Percentiles rank a stretch among this genome's conserved stretches.
Conservation (phyloP, 805 yeast genomes). For the Sugiyamaella marilandica region DNA sequence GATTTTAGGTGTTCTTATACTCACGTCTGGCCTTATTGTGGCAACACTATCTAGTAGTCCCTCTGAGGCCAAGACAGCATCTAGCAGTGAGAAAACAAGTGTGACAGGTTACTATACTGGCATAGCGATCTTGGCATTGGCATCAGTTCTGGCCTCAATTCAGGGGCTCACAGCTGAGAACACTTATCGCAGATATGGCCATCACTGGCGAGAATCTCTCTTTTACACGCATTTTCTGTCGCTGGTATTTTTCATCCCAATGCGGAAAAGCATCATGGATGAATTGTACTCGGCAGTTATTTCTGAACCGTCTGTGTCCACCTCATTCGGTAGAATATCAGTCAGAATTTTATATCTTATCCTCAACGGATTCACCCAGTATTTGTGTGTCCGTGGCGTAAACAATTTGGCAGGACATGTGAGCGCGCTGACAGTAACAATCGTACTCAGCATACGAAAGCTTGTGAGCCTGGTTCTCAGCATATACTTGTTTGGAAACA, state of each 20-base stretch:
- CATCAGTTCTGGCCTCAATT: constrained; percentile 51
- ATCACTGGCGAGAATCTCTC: constrained; percentile 59
- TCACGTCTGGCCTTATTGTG: constrained; percentile 53
- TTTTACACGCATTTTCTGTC: constrained; percentile 57
- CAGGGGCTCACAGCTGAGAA: constrained; percentile 55
- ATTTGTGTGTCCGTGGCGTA: constrained; percentile 63
- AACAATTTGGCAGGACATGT: constrained; percentile 53
- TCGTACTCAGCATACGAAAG: constrained; percentile 57
- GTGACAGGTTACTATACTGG: constrained; percentile 33
- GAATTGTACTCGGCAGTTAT: constrained; percentile 31
- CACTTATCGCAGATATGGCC: constrained; percentile 47
- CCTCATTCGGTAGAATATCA: constrained; percentile 24
- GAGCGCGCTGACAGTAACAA: constrained; percentile 59
- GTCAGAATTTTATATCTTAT: constrained; percentile 32
- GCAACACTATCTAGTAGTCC: constrained; percentile 30
- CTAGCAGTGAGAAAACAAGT: background rate
- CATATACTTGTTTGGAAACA: constrained; percentile 47
- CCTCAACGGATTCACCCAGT: constrained; percentile 50
- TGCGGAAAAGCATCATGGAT: constrained; percentile 30
- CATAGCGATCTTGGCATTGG: constrained; percentile 38
- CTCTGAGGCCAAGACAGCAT: background rate
- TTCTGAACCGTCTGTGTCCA: constrained; percentile 15
- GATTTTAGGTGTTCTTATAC: constrained; percentile 44
- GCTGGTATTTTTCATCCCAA: constrained; percentile 47
- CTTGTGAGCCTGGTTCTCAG: constrained; percentile 56